These are phyloP conservation scores for Pseudogymnoascus sp. DNA, from an alignment of 2,329 filamentous ascomycete genomes.

Conservation along the genomic window DNA sequence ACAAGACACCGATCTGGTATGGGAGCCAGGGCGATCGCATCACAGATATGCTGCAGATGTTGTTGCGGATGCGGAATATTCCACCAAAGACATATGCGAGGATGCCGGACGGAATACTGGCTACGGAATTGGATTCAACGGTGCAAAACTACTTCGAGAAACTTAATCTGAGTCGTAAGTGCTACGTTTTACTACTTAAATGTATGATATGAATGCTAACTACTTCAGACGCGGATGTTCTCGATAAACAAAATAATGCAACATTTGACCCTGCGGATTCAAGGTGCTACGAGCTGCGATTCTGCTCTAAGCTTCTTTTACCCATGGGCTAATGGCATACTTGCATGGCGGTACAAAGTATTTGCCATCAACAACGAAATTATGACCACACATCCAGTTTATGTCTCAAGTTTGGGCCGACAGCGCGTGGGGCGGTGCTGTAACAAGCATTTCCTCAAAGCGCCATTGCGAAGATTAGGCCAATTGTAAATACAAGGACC, in stretches of 20 bases:
- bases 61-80: constrained; percentile 51
- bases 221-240: constrained; percentile 22
- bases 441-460: not conserved
- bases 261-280: constrained; percentile 31
- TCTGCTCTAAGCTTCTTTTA: constrained; percentile 41
- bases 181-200: not conserved
- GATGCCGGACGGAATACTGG: constrained; percentile 38
- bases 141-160: constrained; percentile 46
- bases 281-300: constrained; percentile 42
- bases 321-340: constrained; percentile 9
- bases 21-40: constrained; percentile 52
- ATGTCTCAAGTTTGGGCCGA: not conserved
- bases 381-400: not conserved
- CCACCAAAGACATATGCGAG: constrained; percentile 44
- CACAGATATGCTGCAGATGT: constrained; percentile 51
- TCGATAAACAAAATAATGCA: constrained; percentile 24
- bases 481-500: not conserved
- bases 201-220: constrained; percentile 12
- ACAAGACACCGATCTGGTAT: constrained; percentile 47
- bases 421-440: not conserved
- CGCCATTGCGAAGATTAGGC: not conserved
- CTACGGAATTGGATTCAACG: constrained; percentile 36
- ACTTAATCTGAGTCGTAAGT: constrained; percentile 51
- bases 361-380: not conserved
- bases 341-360: not conserved